Conservation (phyloP, 2,329 filamentous ascomycete genomes). For the Sporothrix pallida region DNA sequence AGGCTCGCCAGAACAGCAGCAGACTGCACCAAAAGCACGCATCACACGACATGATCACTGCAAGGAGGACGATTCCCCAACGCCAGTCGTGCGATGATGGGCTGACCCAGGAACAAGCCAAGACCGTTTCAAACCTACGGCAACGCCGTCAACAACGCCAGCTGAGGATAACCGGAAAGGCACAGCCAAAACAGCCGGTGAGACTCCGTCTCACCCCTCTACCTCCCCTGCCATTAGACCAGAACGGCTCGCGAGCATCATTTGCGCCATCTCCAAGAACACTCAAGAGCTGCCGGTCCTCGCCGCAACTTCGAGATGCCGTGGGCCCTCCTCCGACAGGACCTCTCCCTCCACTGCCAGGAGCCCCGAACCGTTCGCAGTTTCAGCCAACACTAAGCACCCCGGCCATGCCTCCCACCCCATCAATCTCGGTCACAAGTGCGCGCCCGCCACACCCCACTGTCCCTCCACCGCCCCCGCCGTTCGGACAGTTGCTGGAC, state of each 20-base stretch:
- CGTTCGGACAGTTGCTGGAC: background rate
- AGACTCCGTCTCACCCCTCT: slow-evolving; percentile 31
- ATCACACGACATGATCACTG: background rate
- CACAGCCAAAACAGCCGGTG: slow-evolving; percentile 29
- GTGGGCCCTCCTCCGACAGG: slow-evolving; percentile 30
- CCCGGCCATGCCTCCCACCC: background rate
- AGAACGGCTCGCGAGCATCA: background rate
- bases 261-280: slow-evolving; percentile 10
- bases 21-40: background rate
- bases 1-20: background rate
- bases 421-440: background rate
- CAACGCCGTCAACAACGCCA: slow-evolving; percentile 35
- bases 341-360: slow-evolving; percentile 35
- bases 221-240: slow-evolving; percentile 26
- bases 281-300: slow-evolving; percentile 35
- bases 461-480: slow-evolving; percentile 29
- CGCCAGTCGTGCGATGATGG: background rate
- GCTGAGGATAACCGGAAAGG: slow-evolving; percentile 32
- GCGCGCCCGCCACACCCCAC: slow-evolving; percentile 15
- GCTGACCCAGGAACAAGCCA: background rate
- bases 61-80: background rate
- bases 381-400: slow-evolving; percentile 6
- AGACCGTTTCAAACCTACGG: slow-evolving; percentile 28
- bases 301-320: slow-evolving; percentile 35
- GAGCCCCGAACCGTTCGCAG: slow-evolving; percentile 24